phyloP scores from a whole-genome alignment of 2,329 filamentous ascomycete species.

The Colletotrichum endophyticum region DNA sequence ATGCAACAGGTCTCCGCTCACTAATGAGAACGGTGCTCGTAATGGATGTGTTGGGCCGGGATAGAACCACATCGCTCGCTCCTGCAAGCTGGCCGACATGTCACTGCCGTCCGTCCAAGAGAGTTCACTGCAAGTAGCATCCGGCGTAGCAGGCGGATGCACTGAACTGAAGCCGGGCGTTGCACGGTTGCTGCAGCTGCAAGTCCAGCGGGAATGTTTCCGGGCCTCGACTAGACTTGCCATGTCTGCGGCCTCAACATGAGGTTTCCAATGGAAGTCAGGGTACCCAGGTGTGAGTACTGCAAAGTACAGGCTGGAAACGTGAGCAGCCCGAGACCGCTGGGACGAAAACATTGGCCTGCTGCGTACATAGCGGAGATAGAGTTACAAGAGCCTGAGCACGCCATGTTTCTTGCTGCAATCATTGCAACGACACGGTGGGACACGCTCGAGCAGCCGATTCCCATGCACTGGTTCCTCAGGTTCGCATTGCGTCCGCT shows the following conservation, averaged over 20 bases:
- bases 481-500: background rate
- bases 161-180: background rate
- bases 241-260: background rate
- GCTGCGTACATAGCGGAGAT: background rate
- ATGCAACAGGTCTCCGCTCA: background rate
- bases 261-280: background rate
- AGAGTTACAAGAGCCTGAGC: background rate
- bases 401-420: background rate
- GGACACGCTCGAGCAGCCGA: slow-evolving; percentile 12
- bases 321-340: background rate
- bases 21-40: background rate
- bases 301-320: background rate
- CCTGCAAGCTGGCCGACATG: background rate
- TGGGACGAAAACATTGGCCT: background rate
- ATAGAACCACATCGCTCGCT: background rate
- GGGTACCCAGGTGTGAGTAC: background rate
- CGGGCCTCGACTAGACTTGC: slow-evolving; percentile 7
- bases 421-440: background rate
- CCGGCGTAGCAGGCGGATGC: background rate
- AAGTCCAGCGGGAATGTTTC: background rate
- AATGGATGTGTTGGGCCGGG: background rate
- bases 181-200: background rate
- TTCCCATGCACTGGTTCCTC: slow-evolving; percentile 10
- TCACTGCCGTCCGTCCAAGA: background rate
- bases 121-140: background rate